These are phyloP conservation scores for Calonectria pseudoturangicola DNA, from an alignment of 2,329 filamentous ascomycete genomes.

Conservation along the genomic window DNA sequence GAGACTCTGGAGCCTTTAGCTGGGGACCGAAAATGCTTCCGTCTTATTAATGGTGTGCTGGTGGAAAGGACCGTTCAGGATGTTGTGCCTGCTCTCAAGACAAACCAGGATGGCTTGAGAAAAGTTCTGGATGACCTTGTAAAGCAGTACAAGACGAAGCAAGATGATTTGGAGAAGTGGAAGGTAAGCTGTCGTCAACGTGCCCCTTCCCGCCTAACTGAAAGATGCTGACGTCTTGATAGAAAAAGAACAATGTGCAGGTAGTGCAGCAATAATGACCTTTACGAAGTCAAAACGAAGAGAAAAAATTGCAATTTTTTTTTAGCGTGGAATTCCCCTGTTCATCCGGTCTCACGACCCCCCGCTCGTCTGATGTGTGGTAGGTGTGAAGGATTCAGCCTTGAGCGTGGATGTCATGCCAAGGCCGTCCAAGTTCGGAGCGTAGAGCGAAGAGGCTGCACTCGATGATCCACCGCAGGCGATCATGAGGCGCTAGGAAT, in stretches of 20 bases:
- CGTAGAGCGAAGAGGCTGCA: slow-evolving; percentile 3
- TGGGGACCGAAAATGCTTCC: slow-evolving; percentile 95
- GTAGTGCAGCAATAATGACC: slow-evolving; percentile 82
- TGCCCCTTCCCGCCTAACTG: not conserved
- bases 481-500: slow-evolving; percentile 21
- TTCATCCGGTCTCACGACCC: slow-evolving; percentile 9
- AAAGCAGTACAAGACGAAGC: slow-evolving; percentile 96
- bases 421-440: slow-evolving; percentile 13
- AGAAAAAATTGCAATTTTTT: slow-evolving; percentile 30
- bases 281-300: slow-evolving; percentile 47
- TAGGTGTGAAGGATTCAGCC: slow-evolving; percentile 22
- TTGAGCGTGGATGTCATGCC: slow-evolving; percentile 21
- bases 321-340: slow-evolving; percentile 13
- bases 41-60: slow-evolving; percentile 97
- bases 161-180: slow-evolving; percentile 97
- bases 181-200: slow-evolving; percentile 78
- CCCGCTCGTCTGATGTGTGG: slow-evolving; percentile 20
- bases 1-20: slow-evolving; percentile 91
- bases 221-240: slow-evolving; percentile 50
- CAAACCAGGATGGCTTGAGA: slow-evolving; percentile 93
- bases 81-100: slow-evolving; percentile 91
- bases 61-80: slow-evolving; percentile 96
- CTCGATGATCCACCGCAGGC: not conserved
- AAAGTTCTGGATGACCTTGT: slow-evolving; percentile 96
- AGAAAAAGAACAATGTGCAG: slow-evolving; percentile 94